These are phyloP conservation scores for Fusarium sp. DNA, from an alignment of 2,329 filamentous ascomycete species.

Conservation along the genomic window DNA sequence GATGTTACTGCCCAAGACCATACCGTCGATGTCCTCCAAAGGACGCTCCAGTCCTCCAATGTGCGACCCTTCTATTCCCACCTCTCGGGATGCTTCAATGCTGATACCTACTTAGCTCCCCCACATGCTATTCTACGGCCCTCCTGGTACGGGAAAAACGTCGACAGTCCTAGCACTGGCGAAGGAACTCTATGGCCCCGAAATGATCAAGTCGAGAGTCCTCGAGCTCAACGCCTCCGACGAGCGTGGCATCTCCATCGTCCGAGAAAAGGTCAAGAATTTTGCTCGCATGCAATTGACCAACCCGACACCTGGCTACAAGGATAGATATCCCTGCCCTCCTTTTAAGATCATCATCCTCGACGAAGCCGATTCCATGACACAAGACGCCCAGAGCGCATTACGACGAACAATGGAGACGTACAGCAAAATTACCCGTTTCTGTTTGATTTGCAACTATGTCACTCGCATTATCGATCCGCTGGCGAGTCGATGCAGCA, in stretches of 20 bases:
- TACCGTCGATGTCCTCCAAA: constrained; percentile 89
- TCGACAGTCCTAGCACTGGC: constrained; percentile 96
- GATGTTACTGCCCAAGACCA: constrained; percentile 99
- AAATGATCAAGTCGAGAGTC: constrained; percentile 92
- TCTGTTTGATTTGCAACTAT: constrained; percentile 98
- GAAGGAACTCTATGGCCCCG: constrained; percentile 96
- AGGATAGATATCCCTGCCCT: constrained; percentile 85
- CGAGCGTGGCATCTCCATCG: constrained; percentile 96
- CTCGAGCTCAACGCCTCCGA: constrained; percentile 99
- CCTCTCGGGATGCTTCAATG: background rate
- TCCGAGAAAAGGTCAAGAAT: constrained; percentile 97
- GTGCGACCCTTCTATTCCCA: constrained; percentile 57
- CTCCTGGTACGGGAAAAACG: constrained; percentile 97
- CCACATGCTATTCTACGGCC: constrained; percentile 99
- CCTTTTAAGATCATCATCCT: constrained; percentile 99
- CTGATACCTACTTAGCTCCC: constrained; percentile 68
- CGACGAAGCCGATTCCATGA: constrained; percentile 99
- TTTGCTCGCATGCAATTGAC: constrained; percentile 96
- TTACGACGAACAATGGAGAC: constrained; percentile 97
- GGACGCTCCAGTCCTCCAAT: constrained; percentile 94
- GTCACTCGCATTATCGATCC: constrained; percentile 98
- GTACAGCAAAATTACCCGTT: constrained; percentile 94
- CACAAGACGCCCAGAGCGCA: constrained; percentile 94
- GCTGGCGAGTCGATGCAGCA: constrained; percentile 90
- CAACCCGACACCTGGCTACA: constrained; percentile 77